Percentiles rank a stretch among this genome's conserved stretches.
These are phyloP conservation scores for Ceratorhiza oryzae-sativae DNA, from an alignment of 1,284 basidiomycete species.

Conservation along the genomic window DNA sequence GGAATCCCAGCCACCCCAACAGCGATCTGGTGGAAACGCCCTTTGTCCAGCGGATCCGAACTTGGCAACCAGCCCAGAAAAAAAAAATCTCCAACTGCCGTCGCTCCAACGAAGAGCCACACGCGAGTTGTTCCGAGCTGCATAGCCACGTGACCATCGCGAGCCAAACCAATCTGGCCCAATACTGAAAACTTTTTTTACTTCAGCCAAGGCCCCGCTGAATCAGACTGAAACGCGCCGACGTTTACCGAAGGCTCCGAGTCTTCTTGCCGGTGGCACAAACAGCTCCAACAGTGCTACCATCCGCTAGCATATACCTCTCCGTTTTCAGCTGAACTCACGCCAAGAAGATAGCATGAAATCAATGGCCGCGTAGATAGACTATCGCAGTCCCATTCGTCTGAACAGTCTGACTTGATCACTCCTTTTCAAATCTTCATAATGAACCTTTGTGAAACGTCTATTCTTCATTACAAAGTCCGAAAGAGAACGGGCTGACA, in stretches of 20 bases:
- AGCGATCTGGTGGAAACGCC: background rate
- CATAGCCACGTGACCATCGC: conserved; percentile 7
- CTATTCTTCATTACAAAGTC: too few species aligned
- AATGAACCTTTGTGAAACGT: background rate
- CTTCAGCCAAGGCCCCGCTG: background rate
- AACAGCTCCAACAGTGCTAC: too few species aligned
- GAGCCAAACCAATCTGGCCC: conserved; percentile 1
- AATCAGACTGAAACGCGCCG: background rate
- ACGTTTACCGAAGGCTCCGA: background rate
- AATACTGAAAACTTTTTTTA: conserved; percentile 1
- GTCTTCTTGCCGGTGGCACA: background rate
- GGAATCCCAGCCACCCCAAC: too few species aligned
- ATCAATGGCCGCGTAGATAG: background rate
- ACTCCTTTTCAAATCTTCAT: background rate
- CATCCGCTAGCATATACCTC: conserved; percentile 16
- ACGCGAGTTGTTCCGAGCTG: conserved; percentile 8
- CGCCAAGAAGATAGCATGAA: background rate
- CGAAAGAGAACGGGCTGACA: background rate
- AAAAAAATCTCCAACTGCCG: background rate
- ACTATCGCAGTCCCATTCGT: background rate
- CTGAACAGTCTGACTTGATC: background rate
- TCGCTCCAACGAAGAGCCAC: background rate
- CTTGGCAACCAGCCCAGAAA: too few species aligned
- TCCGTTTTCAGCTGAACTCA: background rate
- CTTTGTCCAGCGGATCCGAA: background rate